Conservation (phyloP, 306 rosid genomes). For the Sicyos baderoa region DNA sequence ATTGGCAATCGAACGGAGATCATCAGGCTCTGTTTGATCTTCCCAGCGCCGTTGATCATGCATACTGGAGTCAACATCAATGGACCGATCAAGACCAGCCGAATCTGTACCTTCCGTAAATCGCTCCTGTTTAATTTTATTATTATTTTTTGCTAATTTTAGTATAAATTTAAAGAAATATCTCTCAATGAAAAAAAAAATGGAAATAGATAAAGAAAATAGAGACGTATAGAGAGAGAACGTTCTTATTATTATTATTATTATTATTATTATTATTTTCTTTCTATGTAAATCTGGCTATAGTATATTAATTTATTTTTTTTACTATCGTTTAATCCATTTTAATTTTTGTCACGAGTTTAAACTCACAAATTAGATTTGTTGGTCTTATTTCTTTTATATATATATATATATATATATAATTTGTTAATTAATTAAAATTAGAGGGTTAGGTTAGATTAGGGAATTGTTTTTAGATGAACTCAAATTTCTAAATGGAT, state of each 20-base stretch:
- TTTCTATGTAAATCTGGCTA: background rate
- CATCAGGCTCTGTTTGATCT: constrained; percentile 72
- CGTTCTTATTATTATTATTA: too few relatives aligned
- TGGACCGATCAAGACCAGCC: constrained; percentile 72
- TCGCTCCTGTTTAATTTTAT: background rate
- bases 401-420: too few relatives aligned
- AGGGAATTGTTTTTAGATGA: too few relatives aligned
- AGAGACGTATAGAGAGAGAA: too few relatives aligned
- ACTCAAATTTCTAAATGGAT: too few relatives aligned
- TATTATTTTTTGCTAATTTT: background rate
- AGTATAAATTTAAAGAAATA: background rate
- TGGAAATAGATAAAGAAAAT: background rate
- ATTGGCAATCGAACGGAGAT: constrained; percentile 67
- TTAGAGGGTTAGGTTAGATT: too few relatives aligned
- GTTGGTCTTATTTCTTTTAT: too few relatives aligned
- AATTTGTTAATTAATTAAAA: too few relatives aligned
- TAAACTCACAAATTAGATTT: too few relatives aligned
- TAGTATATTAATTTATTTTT: background rate
- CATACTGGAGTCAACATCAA: constrained; percentile 76
- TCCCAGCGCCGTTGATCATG: constrained; percentile 71
- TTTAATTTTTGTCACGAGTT: too few relatives aligned
- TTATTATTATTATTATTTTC: too few relatives aligned
- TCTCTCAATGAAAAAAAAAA: background rate
- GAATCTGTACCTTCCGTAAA: constrained; percentile 73
- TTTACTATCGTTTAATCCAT: too few relatives aligned